phyloP scores from a whole-genome alignment of 768 basidiomycete species.

The Leucosporidium yakuticum region DNA sequence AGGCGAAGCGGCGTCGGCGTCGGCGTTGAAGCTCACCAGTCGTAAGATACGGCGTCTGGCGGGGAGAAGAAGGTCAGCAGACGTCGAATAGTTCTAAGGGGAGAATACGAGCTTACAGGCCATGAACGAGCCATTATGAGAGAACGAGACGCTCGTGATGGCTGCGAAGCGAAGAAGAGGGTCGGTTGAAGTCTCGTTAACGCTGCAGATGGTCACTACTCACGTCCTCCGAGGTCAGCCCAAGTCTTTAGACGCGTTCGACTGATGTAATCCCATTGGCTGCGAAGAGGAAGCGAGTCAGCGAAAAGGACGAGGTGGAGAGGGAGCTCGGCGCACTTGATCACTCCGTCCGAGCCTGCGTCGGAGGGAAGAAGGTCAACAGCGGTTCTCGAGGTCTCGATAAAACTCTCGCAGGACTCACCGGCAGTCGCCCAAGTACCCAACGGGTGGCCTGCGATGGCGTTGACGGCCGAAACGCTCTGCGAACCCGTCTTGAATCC shows the following conservation, averaged over 20 bases:
- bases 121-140: not conserved
- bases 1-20: constrained; percentile 55
- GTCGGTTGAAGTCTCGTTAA: not conserved
- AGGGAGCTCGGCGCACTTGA: not conserved
- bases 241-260: constrained; percentile 5
- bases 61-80: not conserved
- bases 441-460: constrained; percentile 76
- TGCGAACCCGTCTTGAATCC: constrained; percentile 57
- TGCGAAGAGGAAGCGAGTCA: not conserved
- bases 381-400: not conserved
- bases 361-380: not conserved
- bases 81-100: not conserved
- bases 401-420: not conserved
- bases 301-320: not conserved
- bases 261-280: not conserved
- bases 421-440: constrained; percentile 50
- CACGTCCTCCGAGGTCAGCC: not conserved
- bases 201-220: not conserved
- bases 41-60: constrained; percentile 1
- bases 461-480: constrained; percentile 74
- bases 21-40: constrained; percentile 82
- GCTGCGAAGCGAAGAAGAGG: not conserved
- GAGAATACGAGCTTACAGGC: not conserved
- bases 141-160: not conserved
- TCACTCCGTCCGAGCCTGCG: constrained; percentile 1